These are phyloP conservation scores for Thielaviopsis ethacetica DNA, from an alignment of 2,329 filamentous ascomycete species.

Conservation along the genomic window DNA sequence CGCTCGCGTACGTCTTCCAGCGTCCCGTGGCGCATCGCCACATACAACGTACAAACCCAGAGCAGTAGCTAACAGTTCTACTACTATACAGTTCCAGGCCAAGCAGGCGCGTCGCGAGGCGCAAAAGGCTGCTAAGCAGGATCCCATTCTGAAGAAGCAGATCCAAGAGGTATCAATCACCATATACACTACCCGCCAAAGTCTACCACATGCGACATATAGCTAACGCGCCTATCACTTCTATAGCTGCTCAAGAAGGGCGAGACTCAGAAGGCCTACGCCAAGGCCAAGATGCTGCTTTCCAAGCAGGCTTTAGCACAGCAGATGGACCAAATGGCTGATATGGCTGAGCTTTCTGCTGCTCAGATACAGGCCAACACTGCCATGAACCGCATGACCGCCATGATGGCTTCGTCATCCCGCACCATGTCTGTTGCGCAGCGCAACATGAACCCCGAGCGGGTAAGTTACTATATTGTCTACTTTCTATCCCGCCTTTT, in stretches of 20 bases:
- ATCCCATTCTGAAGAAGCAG: constrained; percentile 44
- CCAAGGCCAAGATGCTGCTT: constrained; percentile 46
- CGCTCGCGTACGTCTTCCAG: constrained; percentile 28
- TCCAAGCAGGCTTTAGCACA: constrained; percentile 44
- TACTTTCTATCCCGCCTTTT: not conserved
- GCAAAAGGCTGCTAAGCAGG: constrained; percentile 43
- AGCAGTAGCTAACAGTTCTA: not conserved
- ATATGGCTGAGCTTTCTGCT: constrained; percentile 44
- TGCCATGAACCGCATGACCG: constrained; percentile 47
- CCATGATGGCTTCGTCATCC: constrained; percentile 45
- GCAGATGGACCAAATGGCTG: constrained; percentile 48
- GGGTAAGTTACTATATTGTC: constrained; percentile 20
- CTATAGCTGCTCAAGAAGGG: constrained; percentile 39
- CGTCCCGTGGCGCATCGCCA: not conserved
- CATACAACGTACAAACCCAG: not conserved
- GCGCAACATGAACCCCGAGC: constrained; percentile 41
- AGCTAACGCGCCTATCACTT: not conserved
- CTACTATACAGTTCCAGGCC: constrained; percentile 33
- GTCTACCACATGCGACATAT: not conserved
- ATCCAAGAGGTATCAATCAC: constrained; percentile 31
- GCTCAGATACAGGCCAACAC: constrained; percentile 50
- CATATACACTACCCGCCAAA: not conserved
- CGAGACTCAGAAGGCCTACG: constrained; percentile 45
- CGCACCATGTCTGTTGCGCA: constrained; percentile 42
- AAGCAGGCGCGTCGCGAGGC: constrained; percentile 46